Conservation (phyloP, 805 yeast genomes). For the Candida namnaoensis region DNA sequence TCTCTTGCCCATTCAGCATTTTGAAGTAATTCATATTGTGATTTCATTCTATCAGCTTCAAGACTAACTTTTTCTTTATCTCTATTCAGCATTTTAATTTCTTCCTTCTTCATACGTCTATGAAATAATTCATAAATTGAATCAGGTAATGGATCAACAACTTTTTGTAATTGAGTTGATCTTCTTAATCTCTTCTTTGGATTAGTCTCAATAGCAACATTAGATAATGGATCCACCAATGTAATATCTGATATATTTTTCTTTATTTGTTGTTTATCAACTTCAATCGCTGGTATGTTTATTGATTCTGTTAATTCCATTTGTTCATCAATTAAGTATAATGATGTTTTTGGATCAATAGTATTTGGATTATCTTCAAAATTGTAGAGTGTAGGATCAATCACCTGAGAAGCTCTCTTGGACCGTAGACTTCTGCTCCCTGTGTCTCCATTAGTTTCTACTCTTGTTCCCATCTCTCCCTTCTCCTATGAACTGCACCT, state of each 20-base stretch:
- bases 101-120: conserved; percentile 55
- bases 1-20: conserved; percentile 37
- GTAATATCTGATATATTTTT: too few species aligned
- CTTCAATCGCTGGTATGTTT: too few species aligned
- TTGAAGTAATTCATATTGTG: conserved; percentile 32
- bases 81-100: conserved; percentile 40
- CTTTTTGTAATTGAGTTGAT: background rate
- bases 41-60: conserved; percentile 42
- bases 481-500: too few species aligned
- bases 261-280: too few species aligned
- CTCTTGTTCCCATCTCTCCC: background rate
- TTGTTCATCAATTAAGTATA: too few species aligned
- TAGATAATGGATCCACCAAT: too few species aligned
- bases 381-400: conserved; percentile 16
- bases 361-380: conserved; percentile 13
- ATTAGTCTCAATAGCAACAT: too few species aligned
- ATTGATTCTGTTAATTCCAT: background rate
- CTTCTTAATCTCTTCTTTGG: background rate
- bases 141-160: conserved; percentile 38
- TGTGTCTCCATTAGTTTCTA: background rate
- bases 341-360: conserved; percentile 4
- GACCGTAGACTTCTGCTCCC: conserved; percentile 7
- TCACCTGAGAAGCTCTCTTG: conserved; percentile 7
- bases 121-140: conserved; percentile 36
- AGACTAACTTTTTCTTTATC: conserved; percentile 45